Percentiles rank a stretch among this genome's conserved stretches.
phyloP scores from a whole-genome alignment of 2,329 filamentous ascomycete species.

The Cordyceps tenuipes region DNA sequence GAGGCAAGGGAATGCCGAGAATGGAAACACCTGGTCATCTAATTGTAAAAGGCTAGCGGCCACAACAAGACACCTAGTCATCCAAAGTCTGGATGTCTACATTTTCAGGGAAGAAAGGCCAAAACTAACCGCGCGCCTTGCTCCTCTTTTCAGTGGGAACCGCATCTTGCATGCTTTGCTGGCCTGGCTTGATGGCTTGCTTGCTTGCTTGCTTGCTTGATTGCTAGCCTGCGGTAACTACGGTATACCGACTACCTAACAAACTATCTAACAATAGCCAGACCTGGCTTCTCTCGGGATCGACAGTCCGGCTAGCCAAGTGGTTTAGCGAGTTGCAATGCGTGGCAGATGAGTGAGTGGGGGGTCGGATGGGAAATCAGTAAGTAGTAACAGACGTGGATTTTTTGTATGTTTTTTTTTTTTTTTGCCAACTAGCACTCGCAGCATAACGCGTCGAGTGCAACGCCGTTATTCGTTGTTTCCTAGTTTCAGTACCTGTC shows the following conservation, averaged over 20 bases:
- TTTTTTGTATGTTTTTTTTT: too few relatives aligned
- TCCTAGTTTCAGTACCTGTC: too few relatives aligned
- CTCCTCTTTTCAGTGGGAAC: background rate
- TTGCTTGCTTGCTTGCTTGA: too few relatives aligned
- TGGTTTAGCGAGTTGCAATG: background rate
- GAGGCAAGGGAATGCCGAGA: background rate
- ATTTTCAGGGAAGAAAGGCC: too few relatives aligned
- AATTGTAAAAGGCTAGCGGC: too few relatives aligned
- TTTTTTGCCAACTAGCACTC: too few relatives aligned
- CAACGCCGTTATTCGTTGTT: background rate
- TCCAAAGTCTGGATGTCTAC: too few relatives aligned
- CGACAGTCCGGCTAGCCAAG: background rate
- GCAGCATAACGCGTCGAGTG: background rate
- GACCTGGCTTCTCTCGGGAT: background rate
- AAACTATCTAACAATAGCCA: background rate
- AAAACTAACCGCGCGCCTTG: conserved; percentile 9
- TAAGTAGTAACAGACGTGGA: too few relatives aligned
- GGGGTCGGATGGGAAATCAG: background rate
- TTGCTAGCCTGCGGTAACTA: too few relatives aligned
- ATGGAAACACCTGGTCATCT: too few relatives aligned
- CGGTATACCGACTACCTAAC: too few relatives aligned
- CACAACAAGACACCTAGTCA: background rate
- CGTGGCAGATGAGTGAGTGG: background rate
- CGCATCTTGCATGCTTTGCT: background rate
- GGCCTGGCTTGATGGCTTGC: too few relatives aligned